Percentiles rank a stretch among this genome's conserved stretches.
These are phyloP conservation scores for Pinus tabuliformis DNA, from an alignment of 75 land plant genomes.

Conservation along the genomic window DNA sequence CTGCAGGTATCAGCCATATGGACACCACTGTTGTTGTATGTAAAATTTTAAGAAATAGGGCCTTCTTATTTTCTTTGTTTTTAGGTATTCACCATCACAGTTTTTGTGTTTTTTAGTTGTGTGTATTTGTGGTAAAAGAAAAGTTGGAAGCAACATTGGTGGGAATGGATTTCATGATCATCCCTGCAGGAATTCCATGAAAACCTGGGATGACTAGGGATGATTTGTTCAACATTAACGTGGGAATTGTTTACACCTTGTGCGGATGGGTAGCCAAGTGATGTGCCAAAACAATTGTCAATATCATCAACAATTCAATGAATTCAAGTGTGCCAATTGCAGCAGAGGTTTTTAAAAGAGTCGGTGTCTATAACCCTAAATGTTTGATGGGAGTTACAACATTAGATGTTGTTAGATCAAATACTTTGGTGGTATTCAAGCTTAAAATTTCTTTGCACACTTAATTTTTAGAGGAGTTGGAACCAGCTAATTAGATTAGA, in stretches of 20 bases:
- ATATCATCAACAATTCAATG: slow-evolving; percentile 94
- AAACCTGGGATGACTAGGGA: slow-evolving; percentile 99
- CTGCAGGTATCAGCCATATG: slow-evolving; percentile 94
- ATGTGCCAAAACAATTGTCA: slow-evolving; percentile 87
- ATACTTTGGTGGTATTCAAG: slow-evolving; percentile 73
- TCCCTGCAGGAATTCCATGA: slow-evolving; percentile 74
- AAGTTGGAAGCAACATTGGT: slow-evolving; percentile 77
- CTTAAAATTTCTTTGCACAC: too few species aligned
- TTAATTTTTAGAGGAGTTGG: too few species aligned
- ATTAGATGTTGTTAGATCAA: slow-evolving; percentile 96
- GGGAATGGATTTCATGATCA: slow-evolving; percentile 95
- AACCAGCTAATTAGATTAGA: too few species aligned
- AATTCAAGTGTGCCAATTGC: slow-evolving; percentile 98
- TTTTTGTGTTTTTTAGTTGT: slow-evolving; percentile 37
- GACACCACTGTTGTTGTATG: slow-evolving; percentile 79
- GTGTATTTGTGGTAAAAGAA: slow-evolving; percentile 88
- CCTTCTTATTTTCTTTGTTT: background rate
- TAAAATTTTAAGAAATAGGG: slow-evolving; percentile 19
- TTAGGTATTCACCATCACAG: too few species aligned
- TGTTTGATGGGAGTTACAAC: slow-evolving; percentile 93
- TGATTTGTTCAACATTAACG: slow-evolving; percentile 96
- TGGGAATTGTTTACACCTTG: slow-evolving; percentile 89
- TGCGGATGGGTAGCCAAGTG: slow-evolving; percentile 81
- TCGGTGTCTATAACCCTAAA: slow-evolving; percentile 82
- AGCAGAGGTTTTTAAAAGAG: slow-evolving; percentile 93